Evolutionary conservation across 805 yeast genomes (phyloP).

Genomic region (Wickerhamiella bombiphila): DNA sequence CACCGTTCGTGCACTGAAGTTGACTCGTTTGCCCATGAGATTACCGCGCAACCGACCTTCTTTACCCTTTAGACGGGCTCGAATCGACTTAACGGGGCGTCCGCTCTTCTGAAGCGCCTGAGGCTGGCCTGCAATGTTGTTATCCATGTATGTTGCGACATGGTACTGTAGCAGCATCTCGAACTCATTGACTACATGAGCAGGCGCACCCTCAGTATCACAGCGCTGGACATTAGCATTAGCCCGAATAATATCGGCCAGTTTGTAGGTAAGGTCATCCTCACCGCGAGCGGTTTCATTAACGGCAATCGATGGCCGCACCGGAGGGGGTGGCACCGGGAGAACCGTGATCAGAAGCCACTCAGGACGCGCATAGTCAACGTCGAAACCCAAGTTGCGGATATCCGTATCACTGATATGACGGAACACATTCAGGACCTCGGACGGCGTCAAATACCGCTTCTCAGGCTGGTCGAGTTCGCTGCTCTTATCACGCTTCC

Average conservation of each 20-base stretch:
- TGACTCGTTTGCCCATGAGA: constrained; percentile 98
- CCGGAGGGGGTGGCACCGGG: constrained; percentile 99
- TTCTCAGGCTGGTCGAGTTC: constrained; percentile 86
- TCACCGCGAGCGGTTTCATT: constrained; percentile 98
- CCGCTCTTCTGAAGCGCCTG: constrained; percentile 98
- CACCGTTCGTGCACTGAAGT: constrained; percentile 97
- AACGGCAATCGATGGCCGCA: constrained; percentile 94
- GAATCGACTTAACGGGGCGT: constrained; percentile 92
- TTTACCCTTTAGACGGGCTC: constrained; percentile 99
- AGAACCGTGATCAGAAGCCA: constrained; percentile 96
- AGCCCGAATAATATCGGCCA: constrained; percentile 93
- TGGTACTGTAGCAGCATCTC: constrained; percentile 92
- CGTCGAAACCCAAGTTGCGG: constrained; percentile 69
- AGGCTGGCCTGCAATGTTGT: constrained; percentile 98
- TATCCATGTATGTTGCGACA: constrained; percentile 98
- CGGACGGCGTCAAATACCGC: constrained; percentile 74
- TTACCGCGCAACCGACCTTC: constrained; percentile 99
- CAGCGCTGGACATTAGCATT: constrained; percentile 93
- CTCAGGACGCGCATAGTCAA: constrained; percentile 96
- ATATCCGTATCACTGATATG: constrained; percentile 83
- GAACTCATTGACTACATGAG: constrained; percentile 92
- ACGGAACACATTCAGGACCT: constrained; percentile 78
- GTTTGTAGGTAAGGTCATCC: constrained; percentile 94
- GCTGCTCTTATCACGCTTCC: constrained; percentile 80
- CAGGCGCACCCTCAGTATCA: constrained; percentile 98